Percentiles rank a stretch among this genome's conserved stretches.
These are phyloP conservation scores for Cryptosporidium baileyi DNA, from an alignment of 169 alveolate genomes.

Conservation along the genomic window DNA sequence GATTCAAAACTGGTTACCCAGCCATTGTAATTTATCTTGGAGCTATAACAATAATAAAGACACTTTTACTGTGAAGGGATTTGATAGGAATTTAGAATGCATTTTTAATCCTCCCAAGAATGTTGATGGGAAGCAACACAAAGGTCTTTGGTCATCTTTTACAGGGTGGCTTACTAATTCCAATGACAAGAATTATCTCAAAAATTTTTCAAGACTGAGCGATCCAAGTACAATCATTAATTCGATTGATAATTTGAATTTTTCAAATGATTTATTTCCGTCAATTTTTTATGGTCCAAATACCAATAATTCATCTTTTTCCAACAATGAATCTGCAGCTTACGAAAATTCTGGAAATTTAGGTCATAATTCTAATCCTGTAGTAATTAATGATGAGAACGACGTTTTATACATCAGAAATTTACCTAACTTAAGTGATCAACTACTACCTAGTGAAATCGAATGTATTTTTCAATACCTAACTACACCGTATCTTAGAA, in stretches of 20 bases:
- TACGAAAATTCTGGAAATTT: not conserved
- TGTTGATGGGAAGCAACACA: not conserved
- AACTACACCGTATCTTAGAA: conserved; percentile 84
- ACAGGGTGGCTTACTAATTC: conserved; percentile 63
- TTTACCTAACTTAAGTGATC: conserved; percentile 78
- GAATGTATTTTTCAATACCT: conserved; percentile 83
- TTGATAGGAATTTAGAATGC: conserved; percentile 63
- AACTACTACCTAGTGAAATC: conserved; percentile 79
- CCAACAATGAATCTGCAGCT: not conserved
- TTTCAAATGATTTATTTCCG: not conserved
- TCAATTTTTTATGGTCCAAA: not conserved
- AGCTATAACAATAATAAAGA: conserved; percentile 19
- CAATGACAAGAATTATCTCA: conserved; percentile 6
- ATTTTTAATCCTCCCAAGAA: not conserved
- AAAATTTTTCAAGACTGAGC: conserved; percentile 2
- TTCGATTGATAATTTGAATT: not conserved
- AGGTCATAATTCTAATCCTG: not conserved
- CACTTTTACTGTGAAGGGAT: conserved; percentile 42
- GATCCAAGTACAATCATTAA: conserved; percentile 39
- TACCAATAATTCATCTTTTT: not conserved
- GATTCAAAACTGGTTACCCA: conserved; percentile 18
- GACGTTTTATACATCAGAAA: conserved; percentile 80
- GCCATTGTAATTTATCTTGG: conserved; percentile 11
- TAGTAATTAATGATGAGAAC: conserved; percentile 75
- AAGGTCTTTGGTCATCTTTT: conserved; percentile 62